phyloP scores from a whole-genome alignment of 1,284 basidiomycete species.

The Porogramme epimiltina region DNA sequence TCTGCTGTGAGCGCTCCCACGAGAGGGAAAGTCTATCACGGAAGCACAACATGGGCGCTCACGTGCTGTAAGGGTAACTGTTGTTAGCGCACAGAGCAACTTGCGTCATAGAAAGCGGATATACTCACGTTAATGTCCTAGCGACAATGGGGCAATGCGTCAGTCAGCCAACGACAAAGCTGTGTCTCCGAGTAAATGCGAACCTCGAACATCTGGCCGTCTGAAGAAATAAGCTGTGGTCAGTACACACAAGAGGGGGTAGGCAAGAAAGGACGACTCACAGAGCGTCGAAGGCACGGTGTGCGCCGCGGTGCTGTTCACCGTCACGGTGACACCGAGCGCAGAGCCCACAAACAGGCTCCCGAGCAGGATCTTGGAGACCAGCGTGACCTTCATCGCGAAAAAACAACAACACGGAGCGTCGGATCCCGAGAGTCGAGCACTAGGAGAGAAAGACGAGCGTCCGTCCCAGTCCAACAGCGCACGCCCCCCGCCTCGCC shows the following conservation, averaged over 20 bases:
- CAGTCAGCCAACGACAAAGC: not conserved
- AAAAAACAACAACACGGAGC: too few relatives aligned
- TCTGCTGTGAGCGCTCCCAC: not conserved
- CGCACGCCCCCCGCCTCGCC: too few relatives aligned
- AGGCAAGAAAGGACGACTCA: constrained; percentile 22
- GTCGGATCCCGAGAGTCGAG: not conserved
- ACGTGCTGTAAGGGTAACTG: constrained; percentile 27
- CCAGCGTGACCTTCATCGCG: constrained; percentile 10
- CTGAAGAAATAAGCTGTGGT: constrained; percentile 22
- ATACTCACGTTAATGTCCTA: constrained; percentile 42
- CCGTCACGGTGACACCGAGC: constrained; percentile 22
- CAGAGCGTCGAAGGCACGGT: constrained; percentile 31
- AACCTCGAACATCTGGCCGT: constrained; percentile 44
- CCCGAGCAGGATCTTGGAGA: constrained; percentile 9
- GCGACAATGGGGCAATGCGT: not conserved
- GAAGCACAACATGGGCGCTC: constrained; percentile 3
- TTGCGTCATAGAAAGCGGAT: not conserved
- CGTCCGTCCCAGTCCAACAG: not conserved
- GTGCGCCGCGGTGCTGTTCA: constrained; percentile 27
- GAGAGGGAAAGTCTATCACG: not conserved
- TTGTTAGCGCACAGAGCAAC: not conserved
- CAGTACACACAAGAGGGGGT: not conserved
- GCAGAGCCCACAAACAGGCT: constrained; percentile 12
- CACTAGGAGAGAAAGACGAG: not conserved
- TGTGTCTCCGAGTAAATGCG: constrained; percentile 3